These are phyloP conservation scores for Saussurea involucrata DNA, from an alignment of 129 eudicot genomes.

Conservation along the genomic window DNA sequence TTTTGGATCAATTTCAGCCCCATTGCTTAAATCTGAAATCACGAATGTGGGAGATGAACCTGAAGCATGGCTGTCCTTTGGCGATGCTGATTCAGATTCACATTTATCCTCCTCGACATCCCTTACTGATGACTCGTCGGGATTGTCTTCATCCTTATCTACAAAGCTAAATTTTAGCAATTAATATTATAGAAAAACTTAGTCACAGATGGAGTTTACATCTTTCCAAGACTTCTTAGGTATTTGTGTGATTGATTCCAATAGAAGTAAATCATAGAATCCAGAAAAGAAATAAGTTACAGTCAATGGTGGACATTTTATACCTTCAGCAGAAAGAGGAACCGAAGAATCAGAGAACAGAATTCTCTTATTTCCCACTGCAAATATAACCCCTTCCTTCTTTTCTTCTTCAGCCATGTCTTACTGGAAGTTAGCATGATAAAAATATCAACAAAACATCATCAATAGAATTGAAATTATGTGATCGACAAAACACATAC, in stretches of 20 bases:
- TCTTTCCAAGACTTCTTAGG: background rate
- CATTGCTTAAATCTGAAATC: slow-evolving; percentile 41
- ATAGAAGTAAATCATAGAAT: background rate
- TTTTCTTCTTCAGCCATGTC: slow-evolving; percentile 37
- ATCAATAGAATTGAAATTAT: background rate
- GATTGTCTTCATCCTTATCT: slow-evolving; percentile 27
- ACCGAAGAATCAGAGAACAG: slow-evolving; percentile 53
- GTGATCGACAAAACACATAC: background rate
- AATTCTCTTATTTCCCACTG: slow-evolving; percentile 42
- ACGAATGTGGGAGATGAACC: slow-evolving; percentile 25
- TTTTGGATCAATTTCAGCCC: slow-evolving; percentile 31
- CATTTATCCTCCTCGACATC: slow-evolving; percentile 30
- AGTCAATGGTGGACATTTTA: slow-evolving; percentile 10
- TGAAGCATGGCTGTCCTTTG: slow-evolving; percentile 13
- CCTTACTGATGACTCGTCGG: slow-evolving; percentile 16
- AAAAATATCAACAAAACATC: slow-evolving; percentile 1
- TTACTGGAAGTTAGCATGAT: slow-evolving; percentile 14
- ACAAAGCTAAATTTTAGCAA: slow-evolving; percentile 44
- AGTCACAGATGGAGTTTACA: slow-evolving; percentile 4
- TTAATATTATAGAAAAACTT: slow-evolving; percentile 24
- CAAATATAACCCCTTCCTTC: slow-evolving; percentile 45
- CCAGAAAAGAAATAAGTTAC: background rate
- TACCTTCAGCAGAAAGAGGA: slow-evolving; percentile 61
- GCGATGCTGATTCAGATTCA: slow-evolving; percentile 29
- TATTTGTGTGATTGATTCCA: background rate